phyloP scores from a whole-genome alignment of 2,329 filamentous ascomycete species.

The Chaetomiaceae sp. region DNA sequence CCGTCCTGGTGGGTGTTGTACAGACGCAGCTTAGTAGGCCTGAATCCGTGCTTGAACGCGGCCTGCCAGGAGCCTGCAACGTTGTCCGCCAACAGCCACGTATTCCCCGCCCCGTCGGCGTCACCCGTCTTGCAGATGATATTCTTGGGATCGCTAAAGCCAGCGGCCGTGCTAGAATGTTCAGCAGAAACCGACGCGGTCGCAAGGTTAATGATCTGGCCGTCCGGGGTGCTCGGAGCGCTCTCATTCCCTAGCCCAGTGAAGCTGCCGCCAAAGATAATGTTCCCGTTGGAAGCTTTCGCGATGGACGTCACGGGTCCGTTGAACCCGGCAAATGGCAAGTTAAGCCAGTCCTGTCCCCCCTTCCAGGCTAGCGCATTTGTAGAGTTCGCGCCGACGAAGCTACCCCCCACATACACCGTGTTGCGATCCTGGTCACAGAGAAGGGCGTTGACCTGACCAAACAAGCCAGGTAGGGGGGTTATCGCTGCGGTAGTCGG shows the following conservation, averaged over 20 bases:
- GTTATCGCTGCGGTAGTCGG: constrained; percentile 63
- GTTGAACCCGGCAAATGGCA: constrained; percentile 93
- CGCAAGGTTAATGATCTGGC: constrained; percentile 77
- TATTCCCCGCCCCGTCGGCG: constrained; percentile 63
- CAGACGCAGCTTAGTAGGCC: constrained; percentile 78
- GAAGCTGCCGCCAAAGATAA: constrained; percentile 89
- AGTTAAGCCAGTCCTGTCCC: constrained; percentile 63
- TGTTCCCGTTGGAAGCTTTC: constrained; percentile 71
- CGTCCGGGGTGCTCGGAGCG: constrained; percentile 58
- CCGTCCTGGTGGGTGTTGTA: constrained; percentile 83
- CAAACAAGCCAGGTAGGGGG: constrained; percentile 72
- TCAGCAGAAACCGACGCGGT: constrained; percentile 67
- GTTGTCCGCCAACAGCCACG: constrained; percentile 75
- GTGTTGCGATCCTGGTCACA: constrained; percentile 72
- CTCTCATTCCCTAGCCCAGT: constrained; percentile 79
- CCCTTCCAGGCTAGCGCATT: constrained; percentile 82
- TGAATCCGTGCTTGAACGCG: constrained; percentile 73
- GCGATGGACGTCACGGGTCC: constrained; percentile 82
- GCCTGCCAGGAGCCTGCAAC: constrained; percentile 78
- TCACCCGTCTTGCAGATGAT: constrained; percentile 73
- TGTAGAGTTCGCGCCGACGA: constrained; percentile 71
- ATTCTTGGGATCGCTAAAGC: constrained; percentile 69
- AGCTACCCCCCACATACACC: constrained; percentile 89
- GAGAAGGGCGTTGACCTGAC: constrained; percentile 72
- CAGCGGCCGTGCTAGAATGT: constrained; percentile 53